phyloP scores from a whole-genome alignment of 176 grass and related monocot species.

The Pharus latifolius region DNA sequence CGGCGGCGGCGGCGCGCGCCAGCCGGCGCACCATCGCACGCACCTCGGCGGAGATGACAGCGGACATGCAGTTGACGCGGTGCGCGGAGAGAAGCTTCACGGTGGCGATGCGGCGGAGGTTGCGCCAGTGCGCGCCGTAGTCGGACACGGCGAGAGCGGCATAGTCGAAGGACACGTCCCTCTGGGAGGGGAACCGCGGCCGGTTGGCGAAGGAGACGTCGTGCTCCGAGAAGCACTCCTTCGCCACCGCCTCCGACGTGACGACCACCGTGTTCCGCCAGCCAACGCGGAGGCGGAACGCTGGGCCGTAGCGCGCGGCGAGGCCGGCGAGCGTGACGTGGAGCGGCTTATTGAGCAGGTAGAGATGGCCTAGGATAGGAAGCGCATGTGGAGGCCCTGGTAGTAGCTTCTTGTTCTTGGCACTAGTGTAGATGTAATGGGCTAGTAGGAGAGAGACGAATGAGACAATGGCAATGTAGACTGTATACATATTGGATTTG shows the following conservation, averaged over 20 bases:
- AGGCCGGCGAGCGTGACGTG: constrained; percentile 19
- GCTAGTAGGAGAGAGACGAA: no score
- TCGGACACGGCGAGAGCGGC: not conserved
- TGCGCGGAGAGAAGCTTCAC: constrained; percentile 42
- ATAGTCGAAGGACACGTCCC: constrained; percentile 20
- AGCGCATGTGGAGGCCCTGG: constrained; percentile 16
- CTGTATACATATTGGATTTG: no score
- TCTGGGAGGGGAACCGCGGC: constrained; percentile 23
- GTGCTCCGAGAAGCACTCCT: constrained; percentile 41
- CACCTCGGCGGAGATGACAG: constrained; percentile 9
- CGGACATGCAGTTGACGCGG: constrained; percentile 15
- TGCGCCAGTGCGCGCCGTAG: constrained; percentile 49
- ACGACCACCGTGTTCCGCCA: constrained; percentile 33
- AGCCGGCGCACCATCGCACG: constrained; percentile 24
- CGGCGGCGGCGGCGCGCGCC: not conserved
- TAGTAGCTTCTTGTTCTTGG: not conserved
- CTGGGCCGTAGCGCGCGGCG: constrained; percentile 22
- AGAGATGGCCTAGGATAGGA: constrained; percentile 40
- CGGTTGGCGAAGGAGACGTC: constrained; percentile 54
- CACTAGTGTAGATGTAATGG: no score
- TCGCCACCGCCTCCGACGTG: constrained; percentile 2
- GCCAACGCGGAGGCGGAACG: constrained; percentile 36
- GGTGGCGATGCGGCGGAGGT: constrained; percentile 39
- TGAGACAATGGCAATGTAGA: no score
- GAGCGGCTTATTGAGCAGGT: constrained; percentile 41